phyloP scores from a whole-genome alignment of 2,329 filamentous ascomycete genomes.

The Cryphonectria japonica region DNA sequence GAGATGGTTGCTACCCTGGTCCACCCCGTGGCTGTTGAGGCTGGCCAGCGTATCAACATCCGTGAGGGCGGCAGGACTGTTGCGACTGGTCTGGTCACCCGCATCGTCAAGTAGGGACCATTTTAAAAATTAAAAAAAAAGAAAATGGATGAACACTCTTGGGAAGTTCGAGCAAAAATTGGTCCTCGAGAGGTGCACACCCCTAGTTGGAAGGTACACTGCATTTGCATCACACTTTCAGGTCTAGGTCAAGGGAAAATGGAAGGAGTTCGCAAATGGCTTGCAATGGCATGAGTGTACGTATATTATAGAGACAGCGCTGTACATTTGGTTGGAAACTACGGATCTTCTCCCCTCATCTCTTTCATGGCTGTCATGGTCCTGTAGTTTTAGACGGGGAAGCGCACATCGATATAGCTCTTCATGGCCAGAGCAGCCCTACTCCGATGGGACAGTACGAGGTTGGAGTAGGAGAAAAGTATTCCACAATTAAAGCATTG shows the following conservation, averaged over 20 bases:
- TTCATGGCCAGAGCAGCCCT: background rate
- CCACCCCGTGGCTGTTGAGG: conserved; percentile 84
- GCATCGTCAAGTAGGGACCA: conserved; percentile 61
- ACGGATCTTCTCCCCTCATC: conserved; percentile 34
- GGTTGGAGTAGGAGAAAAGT: background rate
- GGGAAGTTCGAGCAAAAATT: background rate
- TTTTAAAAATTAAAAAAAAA: background rate
- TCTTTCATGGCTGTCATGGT: conserved; percentile 34
- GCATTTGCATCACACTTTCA: conserved; percentile 29
- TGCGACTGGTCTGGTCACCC: conserved; percentile 80
- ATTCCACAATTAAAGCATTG: background rate
- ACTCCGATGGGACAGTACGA: background rate
- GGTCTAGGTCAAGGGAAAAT: conserved; percentile 22
- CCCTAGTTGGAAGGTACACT: conserved; percentile 28
- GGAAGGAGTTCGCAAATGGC: conserved; percentile 29
- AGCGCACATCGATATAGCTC: conserved; percentile 29
- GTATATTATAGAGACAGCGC: conserved; percentile 30
- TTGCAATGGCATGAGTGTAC: conserved; percentile 35
- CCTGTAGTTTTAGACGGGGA: conserved; percentile 37
- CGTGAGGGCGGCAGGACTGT: conserved; percentile 94
- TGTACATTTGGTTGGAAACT: conserved; percentile 32
- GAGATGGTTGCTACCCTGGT: conserved; percentile 93
- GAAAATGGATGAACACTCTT: background rate
- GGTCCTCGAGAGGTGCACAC: conserved; percentile 13
- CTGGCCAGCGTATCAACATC: conserved; percentile 95